These are phyloP conservation scores for Collybia sp. DNA, from an alignment of 768 basidiomycete genomes.

Conservation along the genomic window DNA sequence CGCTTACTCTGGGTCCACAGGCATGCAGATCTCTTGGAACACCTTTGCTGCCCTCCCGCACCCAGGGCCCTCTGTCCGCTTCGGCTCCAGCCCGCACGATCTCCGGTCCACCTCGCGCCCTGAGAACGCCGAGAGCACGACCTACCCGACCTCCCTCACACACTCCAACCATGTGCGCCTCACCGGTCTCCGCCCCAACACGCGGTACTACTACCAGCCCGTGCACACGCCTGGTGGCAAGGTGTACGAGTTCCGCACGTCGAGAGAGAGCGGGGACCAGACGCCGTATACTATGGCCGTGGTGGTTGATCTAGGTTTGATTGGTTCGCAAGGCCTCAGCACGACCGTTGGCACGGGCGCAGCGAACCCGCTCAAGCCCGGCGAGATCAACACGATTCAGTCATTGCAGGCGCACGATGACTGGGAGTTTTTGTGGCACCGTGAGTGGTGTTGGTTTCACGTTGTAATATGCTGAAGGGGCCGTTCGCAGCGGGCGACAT, in stretches of 20 bases:
- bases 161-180: slow-evolving; percentile 14
- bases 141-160: slow-evolving; percentile 12
- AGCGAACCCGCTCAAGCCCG: slow-evolving; percentile 9
- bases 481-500: slow-evolving; percentile 9
- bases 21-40: slow-evolving; percentile 15
- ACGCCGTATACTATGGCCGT: slow-evolving; percentile 10
- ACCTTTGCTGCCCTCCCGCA: slow-evolving; percentile 9
- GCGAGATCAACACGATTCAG: slow-evolving; percentile 11
- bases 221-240: slow-evolving; percentile 1
- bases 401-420: slow-evolving; percentile 6
- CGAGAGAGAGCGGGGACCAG: slow-evolving; percentile 8
- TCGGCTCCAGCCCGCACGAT: slow-evolving; percentile 5
- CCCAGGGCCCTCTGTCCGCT: slow-evolving; percentile 7
- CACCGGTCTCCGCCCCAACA: slow-evolving; percentile 8
- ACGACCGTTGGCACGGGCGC: slow-evolving; percentile 3
- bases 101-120: slow-evolving; percentile 7
- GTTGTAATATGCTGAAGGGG: not conserved
- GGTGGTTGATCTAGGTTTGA: slow-evolving; percentile 11
- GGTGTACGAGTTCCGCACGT: slow-evolving; percentile 10
- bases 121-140: slow-evolving; percentile 7
- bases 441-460: slow-evolving; percentile 3
- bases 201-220: slow-evolving; percentile 11
- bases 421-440: slow-evolving; percentile 13
- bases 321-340: slow-evolving; percentile 8
- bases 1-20: slow-evolving; percentile 14